Evolutionary conservation across 495 filamentous ascomycete genomes (phyloP), one percentile per base, ranked within the genome.

Genomic region (Annulohypoxylon bovei): DNA sequence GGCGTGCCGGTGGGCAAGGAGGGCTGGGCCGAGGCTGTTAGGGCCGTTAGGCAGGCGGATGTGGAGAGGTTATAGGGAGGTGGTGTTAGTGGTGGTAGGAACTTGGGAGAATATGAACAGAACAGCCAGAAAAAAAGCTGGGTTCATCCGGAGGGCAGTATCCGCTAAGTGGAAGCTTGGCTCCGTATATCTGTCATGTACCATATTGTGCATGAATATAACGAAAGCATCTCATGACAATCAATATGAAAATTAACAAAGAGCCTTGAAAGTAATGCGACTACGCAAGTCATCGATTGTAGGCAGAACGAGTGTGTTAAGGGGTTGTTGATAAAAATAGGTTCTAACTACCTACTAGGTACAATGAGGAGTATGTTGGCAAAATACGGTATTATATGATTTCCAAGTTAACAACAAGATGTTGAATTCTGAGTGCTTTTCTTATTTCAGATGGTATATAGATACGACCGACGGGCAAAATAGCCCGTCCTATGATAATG

Each of bases 1-100:
- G 88, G 88, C 70, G 79, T 86, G 71, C 68, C 82, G 71, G 80
- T 85, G 4, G 87, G 85, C 12, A 76, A 80, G 62, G 63, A 78
- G 14, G 81, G 82, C 25, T 85, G 83, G 83, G 75, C 70, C 59
- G 78, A 78, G 49, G 74, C 76, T 11, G 81, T 81, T 0, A 76
- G 68, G 77, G 75, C 76, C 20, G 78, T 84, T 23, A 63, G 83
- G 54, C 75, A 78, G 54, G 75, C 75, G 20, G 83, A 83, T 70
- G 68, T 64, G 62, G 47, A 74, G 64, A 79, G 78, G 76, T 76
- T 84, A 79, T 83, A 74, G 68, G 35, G 16, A 9, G 5, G 5
- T n/a, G n/a, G n/a, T n/a, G n/a, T n/a, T n/a, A n/a, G n/a, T n/a
- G n/a, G n/a, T n/a, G n/a, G 1, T 7, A 5, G 16, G 5, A 27